Evolutionary conservation across 1,284 basidiomycete genomes (phyloP).

Genomic region (Ganoderma meredithae): DNA sequence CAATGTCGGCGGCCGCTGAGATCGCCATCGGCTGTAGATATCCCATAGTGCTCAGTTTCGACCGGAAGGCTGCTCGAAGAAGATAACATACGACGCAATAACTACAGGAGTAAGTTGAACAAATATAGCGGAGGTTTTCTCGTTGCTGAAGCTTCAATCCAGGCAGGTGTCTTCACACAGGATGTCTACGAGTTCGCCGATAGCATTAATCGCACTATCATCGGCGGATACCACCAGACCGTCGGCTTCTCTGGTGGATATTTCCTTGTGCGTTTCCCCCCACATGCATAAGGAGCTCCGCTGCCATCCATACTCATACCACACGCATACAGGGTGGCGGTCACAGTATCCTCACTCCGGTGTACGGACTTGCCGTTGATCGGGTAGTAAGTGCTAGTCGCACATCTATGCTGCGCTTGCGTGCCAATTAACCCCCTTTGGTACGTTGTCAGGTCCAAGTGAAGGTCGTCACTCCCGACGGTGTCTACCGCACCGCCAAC

Average conservation of each 20-base stretch:
- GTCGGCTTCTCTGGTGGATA: conserved; percentile 44
- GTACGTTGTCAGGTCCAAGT: conserved; percentile 27
- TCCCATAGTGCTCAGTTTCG: conserved; percentile 33
- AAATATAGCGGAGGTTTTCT: background rate
- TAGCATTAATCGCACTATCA: conserved; percentile 41
- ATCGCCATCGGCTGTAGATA: conserved; percentile 25
- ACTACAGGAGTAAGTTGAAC: conserved; percentile 38
- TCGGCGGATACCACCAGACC: conserved; percentile 44
- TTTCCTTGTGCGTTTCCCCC: conserved; percentile 33
- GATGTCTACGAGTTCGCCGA: conserved; percentile 44
- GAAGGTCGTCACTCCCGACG: conserved; percentile 43
- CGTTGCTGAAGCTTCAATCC: background rate
- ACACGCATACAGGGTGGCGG: conserved; percentile 52
- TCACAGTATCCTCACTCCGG: conserved; percentile 49
- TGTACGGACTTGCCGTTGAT: conserved; percentile 48
- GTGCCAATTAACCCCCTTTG: background rate
- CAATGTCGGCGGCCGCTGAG: background rate
- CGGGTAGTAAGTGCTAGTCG: conserved; percentile 39
- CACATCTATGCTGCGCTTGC: background rate
- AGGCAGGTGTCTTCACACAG: conserved; percentile 40
- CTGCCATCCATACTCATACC: background rate
- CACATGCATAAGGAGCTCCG: background rate
- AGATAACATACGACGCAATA: conserved; percentile 35
- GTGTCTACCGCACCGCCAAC: conserved; percentile 41
- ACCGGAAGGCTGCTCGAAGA: conserved; percentile 35